Percentiles rank a stretch among this genome's conserved stretches.
These are phyloP conservation scores for Hypericum perforatum DNA, from an alignment of 345 rosid species.

Conservation along the genomic window DNA sequence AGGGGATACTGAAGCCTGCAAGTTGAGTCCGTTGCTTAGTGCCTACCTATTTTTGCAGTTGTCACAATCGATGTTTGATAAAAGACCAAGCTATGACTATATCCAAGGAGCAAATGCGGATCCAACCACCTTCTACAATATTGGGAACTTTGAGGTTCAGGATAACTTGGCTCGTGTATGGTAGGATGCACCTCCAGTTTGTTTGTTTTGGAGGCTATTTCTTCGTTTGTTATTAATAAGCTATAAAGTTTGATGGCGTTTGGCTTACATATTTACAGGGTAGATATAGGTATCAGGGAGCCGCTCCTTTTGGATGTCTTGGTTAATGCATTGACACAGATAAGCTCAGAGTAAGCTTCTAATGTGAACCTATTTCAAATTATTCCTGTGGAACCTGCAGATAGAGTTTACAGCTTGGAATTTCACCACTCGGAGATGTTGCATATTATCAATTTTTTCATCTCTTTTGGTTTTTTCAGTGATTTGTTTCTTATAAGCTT, in stretches of 20 bases:
- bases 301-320: conserved; percentile 72
- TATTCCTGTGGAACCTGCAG: too few relatives aligned
- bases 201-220: neutral
- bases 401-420: too few relatives aligned
- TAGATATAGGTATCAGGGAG: conserved; percentile 73
- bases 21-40: too few relatives aligned
- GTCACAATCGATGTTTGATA: conserved; percentile 62
- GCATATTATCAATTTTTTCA: neutral
- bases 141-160: conserved; percentile 83
- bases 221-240: neutral
- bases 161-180: conserved; percentile 79
- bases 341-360: conserved; percentile 74
- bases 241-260: neutral
- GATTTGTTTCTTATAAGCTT: neutral
- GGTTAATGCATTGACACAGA: conserved; percentile 79
- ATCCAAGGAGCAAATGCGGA: conserved; percentile 73
- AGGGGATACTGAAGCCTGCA: neutral
- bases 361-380: too few relatives aligned
- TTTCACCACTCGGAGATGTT: too few relatives aligned
- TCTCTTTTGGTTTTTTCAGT: neutral
- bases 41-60: conserved; percentile 39
- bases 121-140: conserved; percentile 80
- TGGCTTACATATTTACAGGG: conserved; percentile 37
- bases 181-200: conserved; percentile 23
- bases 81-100: conserved; percentile 68